phyloP scores from a whole-genome alignment of 805 yeast species.

The Kazachstania kunashirensis region DNA sequence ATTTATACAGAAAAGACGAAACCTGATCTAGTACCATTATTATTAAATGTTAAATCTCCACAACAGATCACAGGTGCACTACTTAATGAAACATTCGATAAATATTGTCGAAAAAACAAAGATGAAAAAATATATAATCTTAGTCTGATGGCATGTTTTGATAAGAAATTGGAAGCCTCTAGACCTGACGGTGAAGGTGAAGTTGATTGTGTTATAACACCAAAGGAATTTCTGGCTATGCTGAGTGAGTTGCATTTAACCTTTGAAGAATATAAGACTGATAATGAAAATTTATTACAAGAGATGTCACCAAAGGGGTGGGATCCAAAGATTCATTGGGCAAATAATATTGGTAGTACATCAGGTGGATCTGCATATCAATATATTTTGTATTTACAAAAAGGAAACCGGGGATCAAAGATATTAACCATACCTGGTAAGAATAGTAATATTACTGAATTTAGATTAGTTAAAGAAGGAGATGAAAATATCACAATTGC shows the following conservation, averaged over 20 bases:
- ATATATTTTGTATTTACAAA: conserved; percentile 41
- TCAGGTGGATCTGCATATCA: conserved; percentile 86
- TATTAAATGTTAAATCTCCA: conserved; percentile 76
- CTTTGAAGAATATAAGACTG: conserved; percentile 17
- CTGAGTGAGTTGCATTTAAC: conserved; percentile 44
- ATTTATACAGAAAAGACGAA: conserved; percentile 93
- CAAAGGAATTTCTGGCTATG: conserved; percentile 73
- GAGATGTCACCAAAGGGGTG: conserved; percentile 19
- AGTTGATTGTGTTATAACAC: conserved; percentile 91
- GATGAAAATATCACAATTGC: conserved; percentile 35
- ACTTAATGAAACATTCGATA: conserved; percentile 40
- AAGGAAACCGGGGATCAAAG: conserved; percentile 14
- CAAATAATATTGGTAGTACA: conserved; percentile 63
- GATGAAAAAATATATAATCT: conserved; percentile 56
- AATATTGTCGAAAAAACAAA: conserved; percentile 7
- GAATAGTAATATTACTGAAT: conserved; percentile 68
- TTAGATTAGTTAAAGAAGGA: conserved; percentile 35
- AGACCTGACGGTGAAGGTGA: conserved; percentile 62
- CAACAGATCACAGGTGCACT: conserved; percentile 86
- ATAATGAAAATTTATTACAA: conserved; percentile 3
- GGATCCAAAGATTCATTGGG: conserved; percentile 50
- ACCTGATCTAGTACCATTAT: conserved; percentile 62
- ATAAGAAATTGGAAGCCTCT: conserved; percentile 90
- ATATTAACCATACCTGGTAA: conserved; percentile 48
- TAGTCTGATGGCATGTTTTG: conserved; percentile 94